These are phyloP conservation scores for Crithidia expoeki DNA, from an alignment of 208 protist species.

Conservation along the genomic window DNA sequence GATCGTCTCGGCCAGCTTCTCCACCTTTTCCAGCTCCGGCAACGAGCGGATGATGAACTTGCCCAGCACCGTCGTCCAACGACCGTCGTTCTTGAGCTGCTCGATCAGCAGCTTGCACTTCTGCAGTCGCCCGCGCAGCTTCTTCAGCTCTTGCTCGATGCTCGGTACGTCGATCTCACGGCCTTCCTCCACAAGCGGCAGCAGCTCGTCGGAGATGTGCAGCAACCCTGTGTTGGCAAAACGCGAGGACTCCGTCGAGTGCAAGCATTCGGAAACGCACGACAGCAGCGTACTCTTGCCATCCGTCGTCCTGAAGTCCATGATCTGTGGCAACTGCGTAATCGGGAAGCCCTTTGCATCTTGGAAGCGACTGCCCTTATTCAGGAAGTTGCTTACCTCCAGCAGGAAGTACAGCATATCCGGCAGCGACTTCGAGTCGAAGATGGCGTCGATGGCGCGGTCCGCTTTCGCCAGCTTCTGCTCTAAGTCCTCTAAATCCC, in stretches of 20 bases:
- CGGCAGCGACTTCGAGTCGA: constrained; percentile 56
- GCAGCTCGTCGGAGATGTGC: constrained; percentile 51
- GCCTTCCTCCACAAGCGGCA: constrained; percentile 55
- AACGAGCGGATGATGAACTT: constrained; percentile 63
- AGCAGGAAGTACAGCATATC: constrained; percentile 64
- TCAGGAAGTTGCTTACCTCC: constrained; percentile 78
- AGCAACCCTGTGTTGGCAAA: constrained; percentile 47
- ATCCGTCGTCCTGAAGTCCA: constrained; percentile 72
- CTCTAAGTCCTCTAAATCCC: constrained; percentile 55
- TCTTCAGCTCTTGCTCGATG: constrained; percentile 61
- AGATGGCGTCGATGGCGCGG: constrained; percentile 44
- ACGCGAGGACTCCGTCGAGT: constrained; percentile 6
- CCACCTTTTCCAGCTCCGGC: constrained; percentile 46
- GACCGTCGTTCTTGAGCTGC: constrained; percentile 53
- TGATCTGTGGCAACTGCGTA: constrained; percentile 68
- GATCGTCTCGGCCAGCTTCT: constrained; percentile 54
- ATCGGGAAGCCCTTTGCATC: constrained; percentile 79
- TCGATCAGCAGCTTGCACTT: constrained; percentile 56
- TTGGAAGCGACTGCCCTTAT: constrained; percentile 73
- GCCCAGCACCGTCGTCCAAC: constrained; percentile 61
- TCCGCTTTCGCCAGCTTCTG: constrained; percentile 48
- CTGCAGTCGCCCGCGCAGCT: constrained; percentile 42
- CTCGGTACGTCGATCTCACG: constrained; percentile 58
- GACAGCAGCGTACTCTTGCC: constrained; percentile 67
- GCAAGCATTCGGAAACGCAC: constrained; percentile 48